A percentile compares a stretch with the other conserved stretches of the same genome.
phyloP scores from a whole-genome alignment of 2,329 filamentous ascomycete genomes.

The Hirsutella rhossiliensis region DNA sequence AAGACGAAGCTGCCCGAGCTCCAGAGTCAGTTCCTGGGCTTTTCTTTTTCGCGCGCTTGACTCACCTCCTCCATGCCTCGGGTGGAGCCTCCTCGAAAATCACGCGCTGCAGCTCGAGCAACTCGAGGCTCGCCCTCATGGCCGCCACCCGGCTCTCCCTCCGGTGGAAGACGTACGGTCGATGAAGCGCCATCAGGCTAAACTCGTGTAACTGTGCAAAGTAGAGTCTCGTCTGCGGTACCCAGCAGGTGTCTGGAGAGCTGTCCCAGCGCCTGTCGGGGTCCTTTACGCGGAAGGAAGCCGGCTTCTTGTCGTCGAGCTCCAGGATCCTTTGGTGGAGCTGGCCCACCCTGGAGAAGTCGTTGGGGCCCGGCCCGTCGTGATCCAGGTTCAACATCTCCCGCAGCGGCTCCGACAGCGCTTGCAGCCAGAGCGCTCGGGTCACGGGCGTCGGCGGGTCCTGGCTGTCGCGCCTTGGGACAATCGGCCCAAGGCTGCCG shows the following conservation, averaged over 20 bases:
- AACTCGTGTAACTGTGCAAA: slow-evolving; percentile 38
- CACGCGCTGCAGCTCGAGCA: slow-evolving; percentile 40
- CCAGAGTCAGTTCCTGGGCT: neutral
- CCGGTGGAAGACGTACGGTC: slow-evolving; percentile 50
- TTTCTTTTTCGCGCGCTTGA: neutral
- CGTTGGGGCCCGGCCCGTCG: slow-evolving; percentile 23
- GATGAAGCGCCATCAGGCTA: slow-evolving; percentile 46
- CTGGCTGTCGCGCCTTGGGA: slow-evolving; percentile 28
- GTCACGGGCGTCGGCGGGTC: slow-evolving; percentile 48
- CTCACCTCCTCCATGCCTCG: slow-evolving; percentile 33
- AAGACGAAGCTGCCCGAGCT: slow-evolving; percentile 31
- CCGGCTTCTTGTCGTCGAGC: slow-evolving; percentile 35
- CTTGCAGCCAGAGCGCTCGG: slow-evolving; percentile 36
- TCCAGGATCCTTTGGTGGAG: slow-evolving; percentile 39
- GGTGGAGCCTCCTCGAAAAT: slow-evolving; percentile 36
- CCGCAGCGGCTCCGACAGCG: slow-evolving; percentile 34
- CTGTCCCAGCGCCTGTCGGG: slow-evolving; percentile 46
- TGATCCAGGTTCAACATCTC: slow-evolving; percentile 44
- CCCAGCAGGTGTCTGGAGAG: slow-evolving; percentile 39
- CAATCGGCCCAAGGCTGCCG: slow-evolving; percentile 32
- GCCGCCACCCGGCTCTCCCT: slow-evolving; percentile 40
- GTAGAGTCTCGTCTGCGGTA: slow-evolving; percentile 31
- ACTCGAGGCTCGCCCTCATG: slow-evolving; percentile 40
- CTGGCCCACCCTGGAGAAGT: neutral
- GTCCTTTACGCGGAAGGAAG: slow-evolving; percentile 40